Evolutionary conservation across 805 yeast species (phyloP), one percentile per base, ranked within the genome.

Genomic region (Schwanniomyces pseudopolymorphus): DNA sequence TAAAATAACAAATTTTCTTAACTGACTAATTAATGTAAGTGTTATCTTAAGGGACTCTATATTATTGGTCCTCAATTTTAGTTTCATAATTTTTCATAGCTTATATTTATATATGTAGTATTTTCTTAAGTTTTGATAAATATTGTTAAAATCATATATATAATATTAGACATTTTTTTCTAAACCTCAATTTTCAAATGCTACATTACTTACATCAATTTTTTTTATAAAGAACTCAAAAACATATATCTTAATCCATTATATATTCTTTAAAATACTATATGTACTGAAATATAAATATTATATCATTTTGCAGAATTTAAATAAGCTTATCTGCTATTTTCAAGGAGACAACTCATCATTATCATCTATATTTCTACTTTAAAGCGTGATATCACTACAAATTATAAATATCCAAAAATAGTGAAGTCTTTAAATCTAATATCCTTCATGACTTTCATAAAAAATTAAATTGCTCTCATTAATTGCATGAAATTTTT

Each of bases 1-100:
- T 20, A 85, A 66, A 1, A 82, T 76, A 38, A 86, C 81, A 47
- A 71, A 68, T 56, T 79, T 81, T 31, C 88, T 66, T 20, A 84
- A 60, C 2, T 70, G 66, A 6, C 78, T 66, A n/a, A 81, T 70
- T n/a, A 80, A 71, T 11, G 74, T 68, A 20, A 80, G 63, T 1
- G 83, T 72, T 41, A 67, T 73, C 61, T 48, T 54, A n/a, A 59
- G 42, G 2, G 50, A 42, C 27, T 58, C 63, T n/a, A 46, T 54
- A 37, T 54, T 52, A 20, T 40, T 50, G 5, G 59, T 54, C n/a
- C 48, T 46, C 21, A 58, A 48, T 33, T 59, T 59, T 21, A 59
- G 42, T 40, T 59, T 59, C 63, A 59, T 59, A 17, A 5, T 21
- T 21, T 13, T 19, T 22, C 28, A 38, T 38, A 14, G 13, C 39